These are phyloP conservation scores for Dactylellina haptotyla DNA, from an alignment of 2,329 filamentous ascomycete species.

Conservation along the genomic window DNA sequence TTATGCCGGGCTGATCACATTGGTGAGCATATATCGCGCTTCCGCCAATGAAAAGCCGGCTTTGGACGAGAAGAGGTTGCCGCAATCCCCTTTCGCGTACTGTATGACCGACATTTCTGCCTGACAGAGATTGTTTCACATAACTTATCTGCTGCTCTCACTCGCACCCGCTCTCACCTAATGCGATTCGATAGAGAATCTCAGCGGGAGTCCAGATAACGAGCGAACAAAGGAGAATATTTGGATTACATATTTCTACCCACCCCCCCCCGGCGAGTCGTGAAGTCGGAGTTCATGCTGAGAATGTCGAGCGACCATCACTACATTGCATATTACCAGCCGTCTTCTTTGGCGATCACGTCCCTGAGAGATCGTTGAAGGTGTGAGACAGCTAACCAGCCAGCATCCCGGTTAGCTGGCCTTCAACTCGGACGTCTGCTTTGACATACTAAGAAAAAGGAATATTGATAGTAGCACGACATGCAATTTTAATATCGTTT, in stretches of 20 bases:
- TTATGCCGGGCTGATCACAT: not conserved
- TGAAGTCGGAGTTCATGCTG: no score
- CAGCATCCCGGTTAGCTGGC: not conserved
- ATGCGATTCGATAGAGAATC: not conserved
- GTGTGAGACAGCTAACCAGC: not conserved
- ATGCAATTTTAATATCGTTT: slow-evolving; percentile 1
- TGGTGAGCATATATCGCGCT: not conserved
- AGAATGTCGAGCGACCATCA: no score
- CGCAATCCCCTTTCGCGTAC: slow-evolving; percentile 39
- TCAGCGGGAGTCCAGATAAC: no score
- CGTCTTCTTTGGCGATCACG: not conserved
- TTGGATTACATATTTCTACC: no score
- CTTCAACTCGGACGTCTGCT: slow-evolving; percentile 6
- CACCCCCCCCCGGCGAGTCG: no score
- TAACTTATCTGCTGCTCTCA: not conserved
- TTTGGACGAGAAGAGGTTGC: not conserved
- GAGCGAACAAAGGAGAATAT: no score
- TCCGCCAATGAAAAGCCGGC: slow-evolving; percentile 24
- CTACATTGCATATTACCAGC: no score
- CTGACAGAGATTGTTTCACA: slow-evolving; percentile 35
- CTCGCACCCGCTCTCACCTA: no score
- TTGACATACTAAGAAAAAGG: not conserved
- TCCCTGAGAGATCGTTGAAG: slow-evolving; percentile 5
- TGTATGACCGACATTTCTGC: slow-evolving; percentile 32
- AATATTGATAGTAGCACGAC: not conserved